phyloP scores from a whole-genome alignment of 1,284 basidiomycete genomes.

The Pascua guehoae region DNA sequence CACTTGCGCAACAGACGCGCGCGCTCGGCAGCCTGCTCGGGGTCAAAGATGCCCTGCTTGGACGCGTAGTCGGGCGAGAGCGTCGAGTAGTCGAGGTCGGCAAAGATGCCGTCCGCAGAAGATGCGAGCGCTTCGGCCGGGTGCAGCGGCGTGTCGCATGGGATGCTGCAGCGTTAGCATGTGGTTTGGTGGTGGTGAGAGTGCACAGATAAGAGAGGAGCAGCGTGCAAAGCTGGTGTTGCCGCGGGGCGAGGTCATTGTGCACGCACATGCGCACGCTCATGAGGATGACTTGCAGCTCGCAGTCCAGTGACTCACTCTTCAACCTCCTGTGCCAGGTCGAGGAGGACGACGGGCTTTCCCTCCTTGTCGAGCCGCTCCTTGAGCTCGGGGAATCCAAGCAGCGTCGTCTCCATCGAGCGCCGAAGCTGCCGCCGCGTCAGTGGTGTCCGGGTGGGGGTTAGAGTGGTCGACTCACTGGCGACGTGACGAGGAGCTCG shows the following conservation, averaged over 20 bases:
- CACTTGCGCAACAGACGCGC: slow-evolving; percentile 38
- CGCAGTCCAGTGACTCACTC: slow-evolving; percentile 24
- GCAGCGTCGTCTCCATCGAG: slow-evolving; percentile 47
- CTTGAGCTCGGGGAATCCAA: slow-evolving; percentile 39
- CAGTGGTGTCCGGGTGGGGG: slow-evolving; percentile 1
- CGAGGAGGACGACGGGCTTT: slow-evolving; percentile 41
- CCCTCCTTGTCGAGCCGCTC: slow-evolving; percentile 33
- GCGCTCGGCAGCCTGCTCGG: slow-evolving; percentile 32
- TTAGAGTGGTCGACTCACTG: slow-evolving; percentile 23
- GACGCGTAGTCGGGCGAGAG: slow-evolving; percentile 38
- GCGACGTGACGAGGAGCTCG: slow-evolving; percentile 44
- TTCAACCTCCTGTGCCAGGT: slow-evolving; percentile 45
- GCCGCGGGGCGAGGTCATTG: background rate
- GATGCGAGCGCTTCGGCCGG: slow-evolving; percentile 32
- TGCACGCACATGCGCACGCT: background rate
- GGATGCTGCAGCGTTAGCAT: slow-evolving; percentile 25
- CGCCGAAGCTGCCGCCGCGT: slow-evolving; percentile 39
- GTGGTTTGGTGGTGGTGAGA: background rate
- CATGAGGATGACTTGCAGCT: background rate
- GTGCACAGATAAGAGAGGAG: background rate
- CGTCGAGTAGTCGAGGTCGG: slow-evolving; percentile 41
- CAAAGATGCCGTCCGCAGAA: slow-evolving; percentile 40
- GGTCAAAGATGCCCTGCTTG: slow-evolving; percentile 45
- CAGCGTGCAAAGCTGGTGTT: background rate
- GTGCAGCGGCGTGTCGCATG: slow-evolving; percentile 45